These are phyloP conservation scores for Fusarium multiceps DNA, from an alignment of 2,329 filamentous ascomycete species.

Conservation along the genomic window DNA sequence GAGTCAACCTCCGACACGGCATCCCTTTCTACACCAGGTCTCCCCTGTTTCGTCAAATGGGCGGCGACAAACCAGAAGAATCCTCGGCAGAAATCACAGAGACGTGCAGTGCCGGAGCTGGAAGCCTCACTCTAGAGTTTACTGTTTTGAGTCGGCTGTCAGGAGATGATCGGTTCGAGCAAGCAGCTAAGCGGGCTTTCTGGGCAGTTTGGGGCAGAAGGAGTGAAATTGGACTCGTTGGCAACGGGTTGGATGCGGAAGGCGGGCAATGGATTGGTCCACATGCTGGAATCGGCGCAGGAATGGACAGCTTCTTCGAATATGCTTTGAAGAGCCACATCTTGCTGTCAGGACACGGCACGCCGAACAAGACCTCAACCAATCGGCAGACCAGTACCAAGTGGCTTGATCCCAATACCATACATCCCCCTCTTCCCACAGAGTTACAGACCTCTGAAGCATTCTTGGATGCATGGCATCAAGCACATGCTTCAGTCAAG, in stretches of 20 bases:
- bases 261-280: conserved; percentile 88
- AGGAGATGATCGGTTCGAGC: conserved; percentile 88
- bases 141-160: conserved; percentile 89
- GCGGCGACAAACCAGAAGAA: conserved; percentile 50
- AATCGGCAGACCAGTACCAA: conserved; percentile 54
- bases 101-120: conserved; percentile 96
- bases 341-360: conserved; percentile 79
- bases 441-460: conserved; percentile 78
- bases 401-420: conserved; percentile 72
- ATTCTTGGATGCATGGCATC: conserved; percentile 85
- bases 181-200: conserved; percentile 89
- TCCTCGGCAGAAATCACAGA: conserved; percentile 80
- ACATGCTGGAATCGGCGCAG: conserved; percentile 94
- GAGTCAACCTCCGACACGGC: conserved; percentile 90
- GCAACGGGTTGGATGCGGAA: conserved; percentile 92
- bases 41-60: conserved; percentile 72
- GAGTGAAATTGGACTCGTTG: conserved; percentile 87
- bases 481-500: conserved; percentile 87
- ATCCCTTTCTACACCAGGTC: conserved; percentile 94
- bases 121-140: conserved; percentile 93
- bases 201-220: conserved; percentile 95
- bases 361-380: conserved; percentile 61
- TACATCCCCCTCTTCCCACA: conserved; percentile 69
- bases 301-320: conserved; percentile 98
- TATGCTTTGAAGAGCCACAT: conserved; percentile 97